These are phyloP conservation scores for Excoecaria agallocha DNA, from an alignment of 345 rosid species.

Conservation along the genomic window DNA sequence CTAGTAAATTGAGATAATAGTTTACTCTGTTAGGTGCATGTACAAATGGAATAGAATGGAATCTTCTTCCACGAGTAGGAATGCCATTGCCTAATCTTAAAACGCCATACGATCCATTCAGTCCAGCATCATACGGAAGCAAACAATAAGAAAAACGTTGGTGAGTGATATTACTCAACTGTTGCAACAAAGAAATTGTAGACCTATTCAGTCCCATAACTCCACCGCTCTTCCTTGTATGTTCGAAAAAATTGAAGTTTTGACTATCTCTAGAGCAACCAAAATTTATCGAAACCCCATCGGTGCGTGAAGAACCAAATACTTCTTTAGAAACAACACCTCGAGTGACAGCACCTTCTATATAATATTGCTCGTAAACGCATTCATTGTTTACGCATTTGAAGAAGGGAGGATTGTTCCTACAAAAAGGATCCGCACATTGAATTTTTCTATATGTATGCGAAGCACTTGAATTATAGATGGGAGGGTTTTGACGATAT, in stretches of 20 bases:
- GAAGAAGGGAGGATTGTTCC: background rate
- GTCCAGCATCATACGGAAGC: background rate
- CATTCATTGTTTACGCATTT: background rate
- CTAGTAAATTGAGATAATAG: slow-evolving; percentile 9
- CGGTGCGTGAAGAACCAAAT: too few species aligned
- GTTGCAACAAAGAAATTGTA: background rate
- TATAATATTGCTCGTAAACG: background rate
- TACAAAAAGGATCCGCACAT: slow-evolving; percentile 15
- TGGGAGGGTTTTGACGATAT: background rate
- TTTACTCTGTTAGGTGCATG: background rate
- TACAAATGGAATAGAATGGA: too few species aligned
- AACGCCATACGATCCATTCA: background rate
- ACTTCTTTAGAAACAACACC: background rate
- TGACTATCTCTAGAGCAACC: background rate
- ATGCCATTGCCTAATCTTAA: slow-evolving; percentile 21
- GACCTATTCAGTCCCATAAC: background rate
- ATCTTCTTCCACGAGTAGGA: background rate
- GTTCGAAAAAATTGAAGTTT: background rate
- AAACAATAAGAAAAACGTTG: slow-evolving; percentile 22
- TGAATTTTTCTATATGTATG: slow-evolving; percentile 8
- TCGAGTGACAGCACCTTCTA: background rate
- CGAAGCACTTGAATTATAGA: slow-evolving; percentile 3
- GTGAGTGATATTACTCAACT: background rate
- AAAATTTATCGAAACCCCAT: background rate
- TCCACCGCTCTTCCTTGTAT: background rate